These are phyloP conservation scores for Millerago galiae DNA, from an alignment of 805 yeast species.

Conservation along the genomic window DNA sequence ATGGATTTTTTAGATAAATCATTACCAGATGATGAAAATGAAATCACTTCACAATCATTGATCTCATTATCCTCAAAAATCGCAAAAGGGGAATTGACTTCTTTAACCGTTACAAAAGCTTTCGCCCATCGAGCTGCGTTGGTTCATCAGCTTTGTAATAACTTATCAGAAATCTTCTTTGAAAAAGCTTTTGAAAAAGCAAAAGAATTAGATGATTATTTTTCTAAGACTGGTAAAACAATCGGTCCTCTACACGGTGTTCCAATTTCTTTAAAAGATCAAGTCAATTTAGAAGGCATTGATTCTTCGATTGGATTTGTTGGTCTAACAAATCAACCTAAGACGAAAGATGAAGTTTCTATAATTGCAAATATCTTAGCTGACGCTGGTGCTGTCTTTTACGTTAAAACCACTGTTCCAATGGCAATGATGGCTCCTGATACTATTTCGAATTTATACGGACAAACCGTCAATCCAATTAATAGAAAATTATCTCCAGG, in stretches of 20 bases:
- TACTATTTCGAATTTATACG: constrained; percentile 51
- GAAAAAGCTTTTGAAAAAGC: constrained; percentile 56
- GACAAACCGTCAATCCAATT: constrained; percentile 50
- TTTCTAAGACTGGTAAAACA: constrained; percentile 38
- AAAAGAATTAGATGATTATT: constrained; percentile 46
- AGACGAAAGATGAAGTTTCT: constrained; percentile 31
- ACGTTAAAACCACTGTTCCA: constrained; percentile 60
- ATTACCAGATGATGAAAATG: constrained; percentile 11
- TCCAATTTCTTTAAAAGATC: constrained; percentile 64
- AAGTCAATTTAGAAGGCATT: constrained; percentile 44
- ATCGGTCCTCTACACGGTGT: constrained; percentile 65
- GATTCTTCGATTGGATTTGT: constrained; percentile 56
- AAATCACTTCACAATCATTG: constrained; percentile 12
- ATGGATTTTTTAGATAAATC: constrained; percentile 10
- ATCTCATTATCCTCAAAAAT: constrained; percentile 6
- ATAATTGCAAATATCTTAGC: constrained; percentile 34
- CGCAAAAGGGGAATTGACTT: constrained; percentile 26
- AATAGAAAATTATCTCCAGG: constrained; percentile 57
- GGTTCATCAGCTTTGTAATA: constrained; percentile 56
- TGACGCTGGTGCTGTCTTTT: constrained; percentile 42
- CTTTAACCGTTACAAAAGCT: constrained; percentile 3
- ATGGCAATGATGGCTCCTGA: constrained; percentile 65
- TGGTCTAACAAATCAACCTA: constrained; percentile 21
- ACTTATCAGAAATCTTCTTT: constrained; percentile 54
- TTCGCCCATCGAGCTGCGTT: constrained; percentile 41